A percentile compares a stretch with the other conserved stretches of the same genome.
Conservation (phyloP, 768 basidiomycete species). For the Cystofilobasidium capitatum region DNA sequence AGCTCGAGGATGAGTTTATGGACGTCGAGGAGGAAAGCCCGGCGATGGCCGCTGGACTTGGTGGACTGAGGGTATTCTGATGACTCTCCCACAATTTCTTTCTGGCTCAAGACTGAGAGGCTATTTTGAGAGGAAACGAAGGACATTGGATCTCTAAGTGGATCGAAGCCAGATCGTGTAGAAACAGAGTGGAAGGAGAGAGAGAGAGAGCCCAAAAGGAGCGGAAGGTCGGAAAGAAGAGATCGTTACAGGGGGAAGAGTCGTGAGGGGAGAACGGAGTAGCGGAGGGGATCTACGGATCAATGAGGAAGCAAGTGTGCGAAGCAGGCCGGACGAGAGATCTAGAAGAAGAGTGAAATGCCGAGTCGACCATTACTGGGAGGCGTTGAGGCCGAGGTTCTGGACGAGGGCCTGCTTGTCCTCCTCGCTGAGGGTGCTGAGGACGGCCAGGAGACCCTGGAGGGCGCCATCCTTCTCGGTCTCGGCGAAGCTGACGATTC, state of each 20-base stretch:
- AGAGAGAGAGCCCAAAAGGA: neutral
- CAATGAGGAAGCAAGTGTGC: neutral
- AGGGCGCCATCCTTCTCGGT: constrained; percentile 69
- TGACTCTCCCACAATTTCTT: neutral
- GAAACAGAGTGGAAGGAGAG: constrained; percentile 1
- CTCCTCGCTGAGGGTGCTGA: constrained; percentile 63
- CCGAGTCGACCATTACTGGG: neutral
- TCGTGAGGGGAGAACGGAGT: neutral
- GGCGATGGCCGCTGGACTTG: constrained; percentile 5
- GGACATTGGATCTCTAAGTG: too few relatives aligned
- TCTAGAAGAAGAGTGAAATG: neutral
- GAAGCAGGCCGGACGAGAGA: neutral
- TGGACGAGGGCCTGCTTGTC: constrained; percentile 43
- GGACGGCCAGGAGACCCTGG: constrained; percentile 60
- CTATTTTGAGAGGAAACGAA: too few relatives aligned
- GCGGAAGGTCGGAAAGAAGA: neutral
- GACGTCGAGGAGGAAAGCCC: constrained; percentile 21
- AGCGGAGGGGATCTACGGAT: too few relatives aligned
- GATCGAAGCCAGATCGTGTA: too few relatives aligned
- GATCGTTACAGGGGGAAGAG: neutral
- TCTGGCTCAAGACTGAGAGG: too few relatives aligned
- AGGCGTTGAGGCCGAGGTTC: neutral
- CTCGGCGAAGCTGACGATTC: constrained; percentile 57
- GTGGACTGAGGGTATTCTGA: constrained; percentile 23
- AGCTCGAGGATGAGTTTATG: constrained; percentile 30